phyloP scores from a whole-genome alignment of 495 filamentous ascomycete genomes.

The Hamigera avellanea region DNA sequence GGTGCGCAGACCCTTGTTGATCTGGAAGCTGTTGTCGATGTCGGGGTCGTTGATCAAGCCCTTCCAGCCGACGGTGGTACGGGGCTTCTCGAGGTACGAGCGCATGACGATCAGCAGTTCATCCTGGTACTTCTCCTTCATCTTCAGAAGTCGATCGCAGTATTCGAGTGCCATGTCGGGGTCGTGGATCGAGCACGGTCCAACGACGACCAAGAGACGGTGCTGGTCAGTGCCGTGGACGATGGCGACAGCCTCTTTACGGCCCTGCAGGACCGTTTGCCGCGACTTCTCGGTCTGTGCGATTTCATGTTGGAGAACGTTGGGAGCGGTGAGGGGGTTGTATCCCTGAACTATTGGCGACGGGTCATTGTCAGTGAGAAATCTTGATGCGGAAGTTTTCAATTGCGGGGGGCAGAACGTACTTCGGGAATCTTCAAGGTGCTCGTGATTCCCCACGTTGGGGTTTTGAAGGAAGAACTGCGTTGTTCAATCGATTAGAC shows the following conservation, averaged over 20 bases:
- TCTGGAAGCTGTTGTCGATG: constrained; percentile 96
- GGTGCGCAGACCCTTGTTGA: constrained; percentile 88
- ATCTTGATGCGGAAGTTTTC: not conserved
- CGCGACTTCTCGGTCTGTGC: constrained; percentile 65
- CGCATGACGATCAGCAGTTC: constrained; percentile 96
- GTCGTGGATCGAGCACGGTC: constrained; percentile 97
- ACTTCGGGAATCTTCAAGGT: constrained; percentile 89
- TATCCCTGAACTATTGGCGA: constrained; percentile 59
- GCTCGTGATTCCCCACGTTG: constrained; percentile 68
- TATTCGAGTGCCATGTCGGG: constrained; percentile 87
- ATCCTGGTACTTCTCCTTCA: constrained; percentile 83
- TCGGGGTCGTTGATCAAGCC: constrained; percentile 98
- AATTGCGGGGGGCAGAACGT: constrained; percentile 24
- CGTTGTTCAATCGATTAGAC: constrained; percentile 2
- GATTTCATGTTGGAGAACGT: constrained; percentile 93
- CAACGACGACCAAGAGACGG: constrained; percentile 83
- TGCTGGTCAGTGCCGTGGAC: constrained; percentile 61
- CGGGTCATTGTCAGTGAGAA: constrained; percentile 4
- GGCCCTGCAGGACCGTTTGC: constrained; percentile 66
- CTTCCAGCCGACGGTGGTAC: constrained; percentile 99
- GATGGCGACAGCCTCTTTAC: constrained; percentile 69
- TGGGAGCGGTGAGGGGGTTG: constrained; percentile 87
- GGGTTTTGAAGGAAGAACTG: constrained; percentile 86
- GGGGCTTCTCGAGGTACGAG: constrained; percentile 95
- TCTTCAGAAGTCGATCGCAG: constrained; percentile 66